A percentile compares a stretch with the other conserved stretches of the same genome.
Conservation (phyloP, 805 yeast species). For the Candida methanosorbosa region DNA sequence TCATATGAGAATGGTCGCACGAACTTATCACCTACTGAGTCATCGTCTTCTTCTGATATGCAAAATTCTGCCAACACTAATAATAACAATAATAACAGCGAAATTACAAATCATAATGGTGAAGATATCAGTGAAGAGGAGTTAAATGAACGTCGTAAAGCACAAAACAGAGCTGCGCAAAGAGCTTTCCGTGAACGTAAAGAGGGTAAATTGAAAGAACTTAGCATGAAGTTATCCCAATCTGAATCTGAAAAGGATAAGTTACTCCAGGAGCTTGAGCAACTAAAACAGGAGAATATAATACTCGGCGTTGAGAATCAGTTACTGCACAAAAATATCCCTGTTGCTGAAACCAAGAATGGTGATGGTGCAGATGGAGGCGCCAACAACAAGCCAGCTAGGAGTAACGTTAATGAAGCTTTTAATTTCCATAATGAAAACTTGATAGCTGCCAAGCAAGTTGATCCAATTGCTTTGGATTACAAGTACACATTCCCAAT, state of each 20-base stretch:
- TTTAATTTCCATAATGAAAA: too few species aligned
- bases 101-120: too few species aligned
- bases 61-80: too few species aligned
- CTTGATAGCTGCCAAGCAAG: neutral
- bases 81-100: too few species aligned
- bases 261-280: conserved; percentile 32
- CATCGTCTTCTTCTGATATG: too few species aligned
- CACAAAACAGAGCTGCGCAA: conserved; percentile 83
- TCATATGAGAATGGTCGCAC: neutral
- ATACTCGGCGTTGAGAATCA: conserved; percentile 57
- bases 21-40: neutral
- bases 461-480: conserved; percentile 3
- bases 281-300: conserved; percentile 41
- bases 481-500: conserved; percentile 12
- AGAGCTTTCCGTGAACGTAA: conserved; percentile 79
- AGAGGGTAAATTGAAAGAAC: conserved; percentile 61
- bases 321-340: conserved; percentile 30
- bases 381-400: neutral
- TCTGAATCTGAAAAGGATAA: conserved; percentile 41
- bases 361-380: conserved; percentile 1
- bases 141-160: conserved; percentile 59
- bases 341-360: neutral
- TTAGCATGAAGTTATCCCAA: conserved; percentile 47
- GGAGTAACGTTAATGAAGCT: too few species aligned
- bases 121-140: too few species aligned